These are phyloP conservation scores for Starmerella apicola DNA, from an alignment of 805 yeast species.

Conservation along the genomic window DNA sequence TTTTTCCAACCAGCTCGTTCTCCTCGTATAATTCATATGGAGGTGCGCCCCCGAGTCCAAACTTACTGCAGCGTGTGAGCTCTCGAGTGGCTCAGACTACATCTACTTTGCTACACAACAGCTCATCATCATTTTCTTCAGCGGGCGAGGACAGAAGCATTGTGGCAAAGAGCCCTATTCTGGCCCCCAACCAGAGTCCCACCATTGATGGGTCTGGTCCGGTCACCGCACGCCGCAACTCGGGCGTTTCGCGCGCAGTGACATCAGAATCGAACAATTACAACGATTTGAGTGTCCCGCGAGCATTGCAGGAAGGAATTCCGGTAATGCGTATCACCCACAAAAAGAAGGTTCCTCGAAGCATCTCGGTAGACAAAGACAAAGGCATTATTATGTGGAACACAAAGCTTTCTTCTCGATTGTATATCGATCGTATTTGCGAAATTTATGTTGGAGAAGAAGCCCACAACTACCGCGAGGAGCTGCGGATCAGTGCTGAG, in stretches of 20 bases:
- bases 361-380: constrained; percentile 44
- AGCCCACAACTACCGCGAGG: constrained; percentile 78
- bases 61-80: constrained; percentile 14
- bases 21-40: no score
- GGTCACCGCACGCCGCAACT: constrained; percentile 20
- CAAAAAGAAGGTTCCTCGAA: constrained; percentile 49
- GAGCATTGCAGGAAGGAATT: constrained; percentile 34
- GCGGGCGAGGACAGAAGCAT: neutral
- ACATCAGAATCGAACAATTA: neutral
- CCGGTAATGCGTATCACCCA: constrained; percentile 58
- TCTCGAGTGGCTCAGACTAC: constrained; percentile 10
- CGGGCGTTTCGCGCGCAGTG: constrained; percentile 16
- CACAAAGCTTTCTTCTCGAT: constrained; percentile 32
- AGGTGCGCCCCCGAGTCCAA: constrained; percentile 3
- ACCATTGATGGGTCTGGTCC: constrained; percentile 15
- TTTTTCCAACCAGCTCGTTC: neutral
- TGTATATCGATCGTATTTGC: constrained; percentile 51
- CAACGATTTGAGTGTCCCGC: constrained; percentile 12
- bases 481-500: constrained; percentile 58
- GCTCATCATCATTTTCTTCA: no score
- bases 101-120: constrained; percentile 3
- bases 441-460: constrained; percentile 51
- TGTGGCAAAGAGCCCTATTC: neutral
- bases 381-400: constrained; percentile 49
- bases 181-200: neutral